Evolutionary conservation across 2,329 filamentous ascomycete genomes (phyloP).

Genomic region (Epichloe aotearoae): DNA sequence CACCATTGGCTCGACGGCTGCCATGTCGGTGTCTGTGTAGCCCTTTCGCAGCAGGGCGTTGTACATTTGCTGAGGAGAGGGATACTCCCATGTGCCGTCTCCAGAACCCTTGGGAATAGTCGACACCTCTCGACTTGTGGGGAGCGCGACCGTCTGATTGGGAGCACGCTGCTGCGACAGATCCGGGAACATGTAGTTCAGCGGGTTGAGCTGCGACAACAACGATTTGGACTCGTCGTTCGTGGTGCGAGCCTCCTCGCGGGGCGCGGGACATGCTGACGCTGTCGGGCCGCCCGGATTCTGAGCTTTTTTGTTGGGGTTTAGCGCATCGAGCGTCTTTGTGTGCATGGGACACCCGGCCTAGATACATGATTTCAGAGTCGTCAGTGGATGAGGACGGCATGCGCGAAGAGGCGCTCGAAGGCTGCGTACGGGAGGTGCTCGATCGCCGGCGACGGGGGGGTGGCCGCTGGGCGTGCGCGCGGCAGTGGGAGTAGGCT

Average conservation of each 20-base stretch:
- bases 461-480: conserved; percentile 21
- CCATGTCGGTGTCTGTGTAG: conserved; percentile 84
- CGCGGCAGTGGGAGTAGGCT: conserved; percentile 25
- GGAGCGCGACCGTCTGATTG: conserved; percentile 60
- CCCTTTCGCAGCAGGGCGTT: conserved; percentile 94
- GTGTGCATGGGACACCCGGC: conserved; percentile 46
- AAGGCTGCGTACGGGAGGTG: conserved; percentile 20
- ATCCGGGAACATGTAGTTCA: conserved; percentile 92
- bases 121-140: conserved; percentile 68
- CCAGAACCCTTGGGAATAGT: conserved; percentile 81
- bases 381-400: neutral
- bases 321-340: conserved; percentile 35
- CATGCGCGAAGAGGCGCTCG: neutral
- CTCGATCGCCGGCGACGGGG: conserved; percentile 14
- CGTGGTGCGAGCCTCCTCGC: conserved; percentile 19
- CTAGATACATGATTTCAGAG: conserved; percentile 17
- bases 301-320: conserved; percentile 15
- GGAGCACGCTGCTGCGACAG: conserved; percentile 68
- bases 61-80: conserved; percentile 98
- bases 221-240: conserved; percentile 29
- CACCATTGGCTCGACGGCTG: conserved; percentile 93
- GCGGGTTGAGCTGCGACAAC: conserved; percentile 45
- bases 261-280: conserved; percentile 33
- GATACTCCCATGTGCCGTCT: conserved; percentile 87
- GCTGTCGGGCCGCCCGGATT: conserved; percentile 13